A percentile compares a stretch with the other conserved stretches of the same genome.
These are phyloP conservation scores for Hibiscus syriacus DNA, from an alignment of 345 rosid species.

Conservation along the genomic window DNA sequence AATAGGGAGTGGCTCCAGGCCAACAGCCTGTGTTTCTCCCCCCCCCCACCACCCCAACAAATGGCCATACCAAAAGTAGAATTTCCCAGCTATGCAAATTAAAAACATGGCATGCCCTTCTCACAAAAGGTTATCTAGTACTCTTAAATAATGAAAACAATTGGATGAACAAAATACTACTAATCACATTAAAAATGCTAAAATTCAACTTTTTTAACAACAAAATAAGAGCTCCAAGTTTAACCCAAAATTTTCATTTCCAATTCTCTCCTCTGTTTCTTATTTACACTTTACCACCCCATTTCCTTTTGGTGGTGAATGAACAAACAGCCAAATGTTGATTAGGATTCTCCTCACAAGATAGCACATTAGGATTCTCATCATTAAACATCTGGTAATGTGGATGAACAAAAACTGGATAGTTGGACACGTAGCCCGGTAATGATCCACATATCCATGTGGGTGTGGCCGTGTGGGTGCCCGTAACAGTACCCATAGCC, in stretches of 20 bases:
- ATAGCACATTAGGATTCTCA: conserved; percentile 48
- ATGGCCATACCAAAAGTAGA: not conserved
- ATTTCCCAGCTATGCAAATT: not conserved
- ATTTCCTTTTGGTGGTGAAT: not conserved
- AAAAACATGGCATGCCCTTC: not conserved
- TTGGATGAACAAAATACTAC: not conserved
- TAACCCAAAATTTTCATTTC: conserved; percentile 3
- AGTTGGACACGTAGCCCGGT: conserved; percentile 5
- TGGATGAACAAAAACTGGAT: conserved; percentile 7
- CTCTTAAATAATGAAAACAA: not conserved
- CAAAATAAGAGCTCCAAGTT: not conserved
- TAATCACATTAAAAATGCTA: not conserved
- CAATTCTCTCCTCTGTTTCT: too few species aligned
- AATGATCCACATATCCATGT: not conserved
- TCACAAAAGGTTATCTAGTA: not conserved
- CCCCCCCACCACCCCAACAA: too few species aligned
- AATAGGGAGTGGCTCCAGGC: not conserved
- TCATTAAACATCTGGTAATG: conserved; percentile 49
- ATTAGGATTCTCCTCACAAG: conserved; percentile 21
- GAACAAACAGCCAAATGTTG: not conserved
- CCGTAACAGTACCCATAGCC: not conserved
- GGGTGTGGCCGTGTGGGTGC: not conserved
- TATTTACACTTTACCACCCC: too few species aligned
- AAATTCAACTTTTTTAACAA: not conserved
- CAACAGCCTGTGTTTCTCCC: not conserved